Percentiles rank a stretch among this genome's conserved stretches.
phyloP scores from a whole-genome alignment of 2,329 filamentous ascomycete species.

The Didymella arachidicola region DNA sequence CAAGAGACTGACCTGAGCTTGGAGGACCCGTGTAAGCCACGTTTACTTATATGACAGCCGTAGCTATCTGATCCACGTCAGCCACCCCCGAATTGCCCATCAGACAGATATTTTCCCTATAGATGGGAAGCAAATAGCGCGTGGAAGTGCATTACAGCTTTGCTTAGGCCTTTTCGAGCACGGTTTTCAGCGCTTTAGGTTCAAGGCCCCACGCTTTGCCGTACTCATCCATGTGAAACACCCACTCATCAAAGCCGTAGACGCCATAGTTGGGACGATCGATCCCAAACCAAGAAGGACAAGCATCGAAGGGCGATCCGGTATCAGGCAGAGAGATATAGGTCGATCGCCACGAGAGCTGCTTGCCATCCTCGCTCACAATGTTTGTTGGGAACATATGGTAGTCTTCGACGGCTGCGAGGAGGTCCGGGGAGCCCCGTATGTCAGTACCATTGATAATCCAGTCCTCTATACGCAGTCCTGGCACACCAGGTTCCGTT shows the following conservation, averaged over 20 bases:
- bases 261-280: conserved; percentile 21
- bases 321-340: conserved; percentile 5
- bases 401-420: neutral
- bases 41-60: neutral
- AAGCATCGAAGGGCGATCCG: conserved; percentile 21
- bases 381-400: conserved; percentile 25
- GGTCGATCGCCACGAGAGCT: conserved; percentile 19
- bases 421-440: neutral
- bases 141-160: neutral
- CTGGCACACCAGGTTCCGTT: conserved; percentile 30
- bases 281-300: conserved; percentile 21
- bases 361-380: conserved; percentile 7
- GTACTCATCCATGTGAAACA: conserved; percentile 14
- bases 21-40: neutral
- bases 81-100: neutral
- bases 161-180: conserved; percentile 8
- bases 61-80: neutral
- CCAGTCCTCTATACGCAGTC: conserved; percentile 42
- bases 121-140: neutral
- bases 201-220: conserved; percentile 18
- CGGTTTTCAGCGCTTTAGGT: conserved; percentile 15
- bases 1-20: neutral
- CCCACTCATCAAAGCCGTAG: conserved; percentile 20
- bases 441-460: conserved; percentile 46
- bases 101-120: neutral